A percentile compares a stretch with the other conserved stretches of the same genome.
phyloP scores from a whole-genome alignment of 73 alveolate genomes.

The Paramecium caudatum region DNA sequence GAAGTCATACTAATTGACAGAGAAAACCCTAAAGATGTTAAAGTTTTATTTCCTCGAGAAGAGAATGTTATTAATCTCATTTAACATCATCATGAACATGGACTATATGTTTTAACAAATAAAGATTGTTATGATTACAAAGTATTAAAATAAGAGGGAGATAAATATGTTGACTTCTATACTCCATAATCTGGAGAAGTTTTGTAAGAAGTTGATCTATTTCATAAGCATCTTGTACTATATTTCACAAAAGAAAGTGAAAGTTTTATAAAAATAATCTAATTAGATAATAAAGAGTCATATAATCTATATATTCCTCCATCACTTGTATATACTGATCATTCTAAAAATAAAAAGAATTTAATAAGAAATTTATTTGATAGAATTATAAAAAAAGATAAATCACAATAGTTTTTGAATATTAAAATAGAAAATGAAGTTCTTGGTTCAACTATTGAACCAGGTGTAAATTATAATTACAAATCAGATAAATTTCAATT shows the following conservation, averaged over 20 bases:
- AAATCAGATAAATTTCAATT: conserved; percentile 77
- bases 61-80: conserved; percentile 76
- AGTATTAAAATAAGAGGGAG: conserved; percentile 67
- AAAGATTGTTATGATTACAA: conserved; percentile 78
- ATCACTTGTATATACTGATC: not conserved
- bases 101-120: conserved; percentile 80
- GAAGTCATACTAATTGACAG: conserved; percentile 85
- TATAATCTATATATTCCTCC: conserved; percentile 18
- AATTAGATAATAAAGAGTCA: conserved; percentile 68
- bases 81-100: conserved; percentile 81
- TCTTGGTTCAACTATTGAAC: conserved; percentile 82
- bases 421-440: conserved; percentile 73
- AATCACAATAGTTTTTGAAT: conserved; percentile 43
- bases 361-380: not conserved
- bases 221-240: conserved; percentile 84
- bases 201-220: conserved; percentile 87
- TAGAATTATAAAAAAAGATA: not conserved
- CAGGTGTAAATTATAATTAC: conserved; percentile 86
- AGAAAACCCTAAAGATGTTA: conserved; percentile 38
- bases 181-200: conserved; percentile 76
- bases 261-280: conserved; percentile 79
- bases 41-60: conserved; percentile 70
- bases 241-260: conserved; percentile 82
- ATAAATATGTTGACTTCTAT: conserved; percentile 73
- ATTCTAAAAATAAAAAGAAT: conserved; percentile 12